phyloP scores from a whole-genome alignment of 225 moss, liverwort and hornwort species.

The Antitrichia curtipendula region DNA sequence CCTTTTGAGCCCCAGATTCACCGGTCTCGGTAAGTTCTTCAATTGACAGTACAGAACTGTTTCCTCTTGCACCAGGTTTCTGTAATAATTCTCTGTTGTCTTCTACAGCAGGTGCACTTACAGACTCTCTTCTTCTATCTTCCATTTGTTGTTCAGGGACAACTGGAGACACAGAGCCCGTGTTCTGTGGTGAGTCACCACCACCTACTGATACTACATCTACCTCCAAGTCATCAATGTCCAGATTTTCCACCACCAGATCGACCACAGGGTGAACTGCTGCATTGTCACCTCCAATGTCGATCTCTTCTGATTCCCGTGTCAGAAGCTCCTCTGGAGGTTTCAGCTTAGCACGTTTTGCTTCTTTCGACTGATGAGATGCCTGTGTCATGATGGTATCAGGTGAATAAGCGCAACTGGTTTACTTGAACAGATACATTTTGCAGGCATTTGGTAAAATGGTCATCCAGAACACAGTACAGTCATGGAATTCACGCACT shows the following conservation, averaged over 20 bases:
- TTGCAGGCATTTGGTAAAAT: background rate
- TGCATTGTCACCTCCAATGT: constrained; percentile 53
- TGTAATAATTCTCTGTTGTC: constrained; percentile 7
- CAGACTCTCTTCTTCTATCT: constrained; percentile 11
- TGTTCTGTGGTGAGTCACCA: constrained; percentile 42
- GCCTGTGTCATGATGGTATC: constrained; percentile 4
- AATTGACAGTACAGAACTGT: background rate
- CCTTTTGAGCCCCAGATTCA: constrained; percentile 5
- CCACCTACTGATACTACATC: constrained; percentile 79
- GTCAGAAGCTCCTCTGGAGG: constrained; percentile 32
- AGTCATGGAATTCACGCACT: background rate
- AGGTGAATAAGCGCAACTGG: background rate
- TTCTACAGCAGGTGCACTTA: constrained; percentile 15
- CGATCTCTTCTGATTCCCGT: constrained; percentile 63
- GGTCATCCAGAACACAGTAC: background rate
- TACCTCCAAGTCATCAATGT: constrained; percentile 63
- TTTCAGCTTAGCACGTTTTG: constrained; percentile 50
- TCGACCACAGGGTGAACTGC: constrained; percentile 13
- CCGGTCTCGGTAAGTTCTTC: constrained; percentile 1
- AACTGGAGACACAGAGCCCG: constrained; percentile 33
- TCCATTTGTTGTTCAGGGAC: constrained; percentile 28
- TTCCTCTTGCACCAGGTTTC: constrained; percentile 1
- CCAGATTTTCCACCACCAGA: constrained; percentile 26
- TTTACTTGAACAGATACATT: background rate
- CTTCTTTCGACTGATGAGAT: constrained; percentile 52